Base-by-base conservation (phyloP, 2,329 filamentous ascomycete species). In the Stagonosporopsis vannaccii region DNA sequence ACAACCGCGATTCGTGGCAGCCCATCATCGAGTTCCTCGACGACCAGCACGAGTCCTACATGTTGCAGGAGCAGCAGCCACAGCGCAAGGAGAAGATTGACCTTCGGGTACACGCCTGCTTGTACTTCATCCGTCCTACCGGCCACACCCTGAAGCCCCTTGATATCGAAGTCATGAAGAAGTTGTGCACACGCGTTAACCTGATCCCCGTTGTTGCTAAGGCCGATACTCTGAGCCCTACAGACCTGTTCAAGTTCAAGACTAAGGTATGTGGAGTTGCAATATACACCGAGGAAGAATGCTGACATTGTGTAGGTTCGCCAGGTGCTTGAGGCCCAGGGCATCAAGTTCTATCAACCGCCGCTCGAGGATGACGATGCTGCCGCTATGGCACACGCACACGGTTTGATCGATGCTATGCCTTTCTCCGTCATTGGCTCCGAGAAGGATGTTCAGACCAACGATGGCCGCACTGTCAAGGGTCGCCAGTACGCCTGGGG, bases 1-100 rank as follows among this genome's bases (percentile, higher is more conserved):
- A 99, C 90, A 99, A 99, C 87, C 91, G 94, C 76, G 95, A 99
- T 81, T 98, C 95, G 62, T 99, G 95, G 95, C 96, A 97, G 86
- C 95, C 95, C 77, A 98, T 99, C 77, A 98, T 99, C 80, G 95
- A 99, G 81, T 99, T 99, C 84, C 86, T 99, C 73, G 95, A 99
- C 81, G 95, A 99, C 82, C 95, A 99, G 86, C 96, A 99, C 80
- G 95, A 99, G 85, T 99, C 95, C 33, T 99, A 99, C 82, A 99
- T 99, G 95, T 86, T 99, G 77, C 95, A 99, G 85, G 95, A 99
- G 87, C 95, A 99, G 82, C 95, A 99, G 82, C 95, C 96, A 70
- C 92, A 92, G 80, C 92, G 95, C 75, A 89, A 90, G 74, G 95
- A 99, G 85, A 99, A 98, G 87, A 99, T 99, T 73, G 95, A 99